Conservation (phyloP, 1,284 basidiomycete genomes). For the Cryptococcus floricola region DNA sequence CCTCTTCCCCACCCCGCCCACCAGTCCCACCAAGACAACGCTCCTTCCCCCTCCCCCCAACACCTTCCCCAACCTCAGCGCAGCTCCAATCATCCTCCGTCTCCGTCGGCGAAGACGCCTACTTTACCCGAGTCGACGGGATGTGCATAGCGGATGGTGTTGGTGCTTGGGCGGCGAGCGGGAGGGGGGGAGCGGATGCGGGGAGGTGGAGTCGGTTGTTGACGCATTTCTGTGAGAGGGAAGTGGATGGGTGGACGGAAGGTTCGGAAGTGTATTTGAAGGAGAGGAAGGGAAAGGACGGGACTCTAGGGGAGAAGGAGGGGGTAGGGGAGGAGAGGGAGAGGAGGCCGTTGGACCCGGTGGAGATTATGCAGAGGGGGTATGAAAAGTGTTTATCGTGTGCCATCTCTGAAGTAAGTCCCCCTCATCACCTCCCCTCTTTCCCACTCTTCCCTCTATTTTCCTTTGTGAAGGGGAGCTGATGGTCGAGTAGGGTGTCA, state of each 20-base stretch:
- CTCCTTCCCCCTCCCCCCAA: conserved; percentile 34
- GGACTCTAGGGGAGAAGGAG: background rate
- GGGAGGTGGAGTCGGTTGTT: conserved; percentile 44
- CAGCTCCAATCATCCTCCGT: conserved; percentile 14
- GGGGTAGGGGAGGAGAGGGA: conserved; percentile 9
- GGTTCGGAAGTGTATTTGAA: conserved; percentile 36
- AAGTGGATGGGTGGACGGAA: conserved; percentile 41
- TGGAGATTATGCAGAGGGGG: conserved; percentile 57
- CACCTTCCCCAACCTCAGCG: conserved; percentile 22
- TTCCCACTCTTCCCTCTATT: background rate
- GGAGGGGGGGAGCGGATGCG: conserved; percentile 41
- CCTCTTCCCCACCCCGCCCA: conserved; percentile 16
- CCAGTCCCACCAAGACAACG: conserved; percentile 34
- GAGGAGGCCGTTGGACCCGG: conserved; percentile 51
- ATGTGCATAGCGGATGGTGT: conserved; percentile 51
- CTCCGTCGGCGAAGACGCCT: conserved; percentile 49
- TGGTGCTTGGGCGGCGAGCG: conserved; percentile 44
- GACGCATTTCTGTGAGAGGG: conserved; percentile 47
- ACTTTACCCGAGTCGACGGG: conserved; percentile 43
- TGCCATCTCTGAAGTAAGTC: conserved; percentile 48
- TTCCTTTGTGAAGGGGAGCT: background rate
- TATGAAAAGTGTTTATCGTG: conserved; percentile 55
- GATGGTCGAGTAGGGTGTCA: conserved; percentile 49
- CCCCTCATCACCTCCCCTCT: background rate
- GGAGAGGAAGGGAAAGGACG: background rate